Percentiles rank a stretch among this genome's conserved stretches.
phyloP scores from a whole-genome alignment of 768 basidiomycete genomes.

The Collybia sp. region DNA sequence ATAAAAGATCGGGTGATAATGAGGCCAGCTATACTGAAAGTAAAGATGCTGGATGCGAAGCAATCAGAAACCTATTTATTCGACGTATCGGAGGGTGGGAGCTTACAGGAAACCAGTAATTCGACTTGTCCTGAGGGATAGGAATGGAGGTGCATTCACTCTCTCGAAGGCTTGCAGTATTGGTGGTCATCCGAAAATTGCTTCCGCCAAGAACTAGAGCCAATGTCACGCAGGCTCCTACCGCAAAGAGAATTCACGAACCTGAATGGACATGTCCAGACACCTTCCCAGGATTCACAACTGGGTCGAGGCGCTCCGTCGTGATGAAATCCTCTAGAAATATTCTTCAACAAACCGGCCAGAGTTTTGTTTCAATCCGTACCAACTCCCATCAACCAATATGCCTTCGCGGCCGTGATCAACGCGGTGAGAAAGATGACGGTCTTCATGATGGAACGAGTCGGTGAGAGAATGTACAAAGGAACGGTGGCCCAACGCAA shows the following conservation, averaged over 20 bases:
- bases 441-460: constrained; percentile 21
- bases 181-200: constrained; percentile 28
- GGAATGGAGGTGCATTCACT: constrained; percentile 34
- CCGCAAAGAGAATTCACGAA: no score
- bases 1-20: neutral
- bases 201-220: constrained; percentile 29
- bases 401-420: constrained; percentile 31
- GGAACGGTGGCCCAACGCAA: constrained; percentile 13
- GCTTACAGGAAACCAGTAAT: constrained; percentile 24
- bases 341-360: constrained; percentile 3
- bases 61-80: constrained; percentile 4
- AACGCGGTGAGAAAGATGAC: constrained; percentile 24
- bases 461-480: constrained; percentile 17
- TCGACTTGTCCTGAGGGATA: constrained; percentile 30
- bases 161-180: constrained; percentile 21
- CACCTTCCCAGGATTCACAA: constrained; percentile 41
- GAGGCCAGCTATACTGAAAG: constrained; percentile 21
- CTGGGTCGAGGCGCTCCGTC: constrained; percentile 45
- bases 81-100: neutral
- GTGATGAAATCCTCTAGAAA: constrained; percentile 36
- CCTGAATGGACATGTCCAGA: constrained; percentile 45
- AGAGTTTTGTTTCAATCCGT: constrained; percentile 7
- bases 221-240: no score
- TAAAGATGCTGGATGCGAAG: constrained; percentile 31
- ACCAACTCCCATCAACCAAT: constrained; percentile 43